Percentiles rank a stretch among this genome's conserved stretches.
phyloP scores from a whole-genome alignment of 2,329 filamentous ascomycete genomes.

The Plenodomus tracheiphilus region DNA sequence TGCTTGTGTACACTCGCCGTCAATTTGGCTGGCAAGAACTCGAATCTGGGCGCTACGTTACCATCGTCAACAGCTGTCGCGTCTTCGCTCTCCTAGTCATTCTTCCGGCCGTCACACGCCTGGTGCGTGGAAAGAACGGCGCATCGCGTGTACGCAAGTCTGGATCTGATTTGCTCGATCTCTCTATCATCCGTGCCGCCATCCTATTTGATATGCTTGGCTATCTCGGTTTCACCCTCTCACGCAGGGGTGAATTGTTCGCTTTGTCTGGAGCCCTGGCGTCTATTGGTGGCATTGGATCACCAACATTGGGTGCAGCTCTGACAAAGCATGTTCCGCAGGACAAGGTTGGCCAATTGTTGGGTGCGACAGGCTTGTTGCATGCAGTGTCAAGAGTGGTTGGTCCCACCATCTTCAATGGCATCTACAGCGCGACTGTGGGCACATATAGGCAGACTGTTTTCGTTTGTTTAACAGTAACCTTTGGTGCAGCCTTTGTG shows the following conservation, averaged over 20 bases:
- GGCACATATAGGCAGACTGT: constrained; percentile 77
- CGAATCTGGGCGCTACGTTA: constrained; percentile 80
- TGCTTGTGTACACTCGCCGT: constrained; percentile 80
- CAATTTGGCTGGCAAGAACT: constrained; percentile 82
- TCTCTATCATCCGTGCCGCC: constrained; percentile 73
- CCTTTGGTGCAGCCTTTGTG: constrained; percentile 69
- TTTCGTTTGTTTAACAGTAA: constrained; percentile 71
- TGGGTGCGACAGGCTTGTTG: constrained; percentile 83
- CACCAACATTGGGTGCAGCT: constrained; percentile 79
- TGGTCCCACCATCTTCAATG: constrained; percentile 80
- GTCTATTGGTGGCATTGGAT: constrained; percentile 79
- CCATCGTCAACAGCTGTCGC: constrained; percentile 74
- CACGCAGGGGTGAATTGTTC: constrained; percentile 66
- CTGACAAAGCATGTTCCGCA: constrained; percentile 89
- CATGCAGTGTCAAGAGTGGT: constrained; percentile 81
- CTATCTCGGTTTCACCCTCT: constrained; percentile 72
- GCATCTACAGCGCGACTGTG: constrained; percentile 82
- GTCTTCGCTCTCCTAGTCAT: constrained; percentile 75
- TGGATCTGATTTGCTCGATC: constrained; percentile 78
- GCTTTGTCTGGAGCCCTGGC: constrained; percentile 72
- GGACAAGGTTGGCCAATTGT: constrained; percentile 79
- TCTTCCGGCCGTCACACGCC: constrained; percentile 75
- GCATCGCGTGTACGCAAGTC: constrained; percentile 45
- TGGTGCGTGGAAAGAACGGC: constrained; percentile 64
- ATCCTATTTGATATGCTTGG: constrained; percentile 78